Evolutionary conservation across 257 asterid genomes (phyloP), one percentile per base, ranked within the genome.

Genomic region (Phtheirospermum japonicum): DNA sequence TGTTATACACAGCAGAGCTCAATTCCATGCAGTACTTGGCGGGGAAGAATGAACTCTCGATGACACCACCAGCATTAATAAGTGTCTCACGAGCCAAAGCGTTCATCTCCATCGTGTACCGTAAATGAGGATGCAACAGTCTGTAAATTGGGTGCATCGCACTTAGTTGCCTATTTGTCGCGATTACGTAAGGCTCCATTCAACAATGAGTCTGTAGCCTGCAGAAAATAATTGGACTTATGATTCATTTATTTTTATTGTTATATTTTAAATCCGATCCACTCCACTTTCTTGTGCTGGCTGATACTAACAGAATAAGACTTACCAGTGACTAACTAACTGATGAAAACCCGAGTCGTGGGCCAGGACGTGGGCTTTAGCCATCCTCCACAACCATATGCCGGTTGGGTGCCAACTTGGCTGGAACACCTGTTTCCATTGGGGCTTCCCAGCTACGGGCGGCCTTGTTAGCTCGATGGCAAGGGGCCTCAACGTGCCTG

Each of bases 321-420:
- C 67, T 20, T 81, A 89, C 97, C 96, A 90, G 55, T 85, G 98
- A 55, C 91, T 84, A 55, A 82, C 73, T n/a, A 90, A 52, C 65
- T 90, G 85, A 70, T 90, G 98, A 78, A 54, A 62, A 14, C 90
- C 95, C 0, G 96, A 70, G 68, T 90, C 98, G 70, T 88, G 95
- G 43, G 96, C 85, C 19, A 82, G 80, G 13, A 78, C 84, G 48
- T 88, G 96, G 64, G 81, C 61, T 68, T 81, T 85, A 20, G 98
- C 98, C 14, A 88, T 28, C 68, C 80, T 77, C 96, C 96, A 90
- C 5, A 90, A 59, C 95, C 98, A 90, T 26, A 71, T 14, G 46
- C 82, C 77, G 10, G 95, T 85, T 58, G 96, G 70, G 11, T 77
- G 71, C 84, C 88, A 76, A 40, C 65, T 12, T 2, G 76, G 84